These are phyloP conservation scores for Ophiostoma sp. DNA, from an alignment of 2,329 filamentous ascomycete species.

Conservation along the genomic window DNA sequence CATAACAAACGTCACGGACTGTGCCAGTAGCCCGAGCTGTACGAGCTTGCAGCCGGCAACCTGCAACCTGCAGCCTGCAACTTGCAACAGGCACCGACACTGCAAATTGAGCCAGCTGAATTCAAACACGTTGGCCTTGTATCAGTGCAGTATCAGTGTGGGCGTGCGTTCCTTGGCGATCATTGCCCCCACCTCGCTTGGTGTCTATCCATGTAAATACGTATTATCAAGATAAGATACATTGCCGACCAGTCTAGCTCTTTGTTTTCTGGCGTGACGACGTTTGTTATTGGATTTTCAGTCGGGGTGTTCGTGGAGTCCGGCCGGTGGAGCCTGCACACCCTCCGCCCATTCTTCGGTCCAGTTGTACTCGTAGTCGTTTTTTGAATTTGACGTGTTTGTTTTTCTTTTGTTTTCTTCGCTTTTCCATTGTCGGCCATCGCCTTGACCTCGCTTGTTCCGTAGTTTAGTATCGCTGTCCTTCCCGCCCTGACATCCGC, in stretches of 20 bases:
- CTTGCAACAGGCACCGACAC: not conserved
- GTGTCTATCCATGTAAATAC: not conserved
- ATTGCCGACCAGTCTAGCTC: too few relatives aligned
- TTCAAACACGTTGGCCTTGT: not conserved
- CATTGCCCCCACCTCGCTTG: not conserved
- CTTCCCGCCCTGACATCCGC: too few relatives aligned
- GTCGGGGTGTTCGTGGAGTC: conserved; percentile 23
- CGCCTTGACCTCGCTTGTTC: too few relatives aligned
- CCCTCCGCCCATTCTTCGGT: not conserved
- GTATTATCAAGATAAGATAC: too few relatives aligned
- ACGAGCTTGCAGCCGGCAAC: too few relatives aligned
- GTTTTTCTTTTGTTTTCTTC: not conserved
- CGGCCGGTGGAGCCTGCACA: conserved; percentile 18
- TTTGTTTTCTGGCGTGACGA: not conserved
- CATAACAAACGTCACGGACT: not conserved
- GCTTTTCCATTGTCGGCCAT: too few relatives aligned
- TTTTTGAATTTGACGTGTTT: not conserved
- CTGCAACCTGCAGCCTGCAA: too few relatives aligned
- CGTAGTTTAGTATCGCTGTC: too few relatives aligned
- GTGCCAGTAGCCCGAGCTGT: not conserved
- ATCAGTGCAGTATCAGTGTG: not conserved
- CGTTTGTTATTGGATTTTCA: not conserved
- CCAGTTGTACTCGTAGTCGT: not conserved
- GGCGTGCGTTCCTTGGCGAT: conserved; percentile 3
- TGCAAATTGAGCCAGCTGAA: not conserved